Conservation (phyloP, 495 filamentous ascomycete species). For the Articulospora tetracladia region DNA sequence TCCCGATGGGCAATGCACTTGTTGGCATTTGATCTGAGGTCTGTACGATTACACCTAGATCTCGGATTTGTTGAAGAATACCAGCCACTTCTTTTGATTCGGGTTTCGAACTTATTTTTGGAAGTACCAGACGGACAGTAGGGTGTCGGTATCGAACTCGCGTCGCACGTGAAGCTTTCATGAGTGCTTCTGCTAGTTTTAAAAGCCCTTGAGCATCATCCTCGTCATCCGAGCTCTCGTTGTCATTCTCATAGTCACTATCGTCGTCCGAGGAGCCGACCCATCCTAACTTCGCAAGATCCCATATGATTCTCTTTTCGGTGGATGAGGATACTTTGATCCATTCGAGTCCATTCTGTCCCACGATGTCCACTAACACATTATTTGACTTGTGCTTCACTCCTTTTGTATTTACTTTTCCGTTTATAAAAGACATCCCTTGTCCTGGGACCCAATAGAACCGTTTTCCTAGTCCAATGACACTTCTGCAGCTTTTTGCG, state of each 20-base stretch:
- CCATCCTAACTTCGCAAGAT: conserved; percentile 59
- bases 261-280: conserved; percentile 17
- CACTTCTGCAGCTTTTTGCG: conserved; percentile 38
- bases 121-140: conserved; percentile 56
- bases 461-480: conserved; percentile 48
- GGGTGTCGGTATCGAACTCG: conserved; percentile 56
- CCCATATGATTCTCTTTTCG: conserved; percentile 51
- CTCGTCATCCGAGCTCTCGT: conserved; percentile 29
- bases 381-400: conserved; percentile 19
- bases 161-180: conserved; percentile 47
- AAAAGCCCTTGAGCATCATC: conserved; percentile 46
- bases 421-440: conserved; percentile 5
- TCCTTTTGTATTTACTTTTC: neutral
- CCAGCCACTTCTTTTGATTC: conserved; percentile 50
- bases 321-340: conserved; percentile 58
- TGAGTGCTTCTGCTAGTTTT: conserved; percentile 50
- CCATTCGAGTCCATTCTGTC: conserved; percentile 47
- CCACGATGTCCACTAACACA: conserved; percentile 47
- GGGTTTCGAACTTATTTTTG: conserved; percentile 25
- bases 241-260: conserved; percentile 6
- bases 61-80: conserved; percentile 52
- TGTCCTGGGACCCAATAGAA: conserved; percentile 46
- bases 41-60: conserved; percentile 51
- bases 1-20: conserved; percentile 21
- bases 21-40: conserved; percentile 22